Base-by-base conservation (phyloP, 2,329 filamentous ascomycete genomes). In the Periconia sp. region DNA sequence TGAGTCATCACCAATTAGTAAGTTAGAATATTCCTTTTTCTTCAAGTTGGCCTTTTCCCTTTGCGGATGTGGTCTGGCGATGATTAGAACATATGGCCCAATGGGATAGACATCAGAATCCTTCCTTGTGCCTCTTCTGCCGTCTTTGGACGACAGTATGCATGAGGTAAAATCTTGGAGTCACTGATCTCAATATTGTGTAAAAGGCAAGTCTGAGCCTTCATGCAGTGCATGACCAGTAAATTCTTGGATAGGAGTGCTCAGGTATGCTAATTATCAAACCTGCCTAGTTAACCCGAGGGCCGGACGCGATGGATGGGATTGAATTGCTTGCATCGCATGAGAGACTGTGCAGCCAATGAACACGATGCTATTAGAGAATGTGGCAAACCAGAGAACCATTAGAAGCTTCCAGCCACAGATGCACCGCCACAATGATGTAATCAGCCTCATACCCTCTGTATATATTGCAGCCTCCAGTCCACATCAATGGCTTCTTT, bases 181-280 rank as follows among this genome's bases (percentile, higher is more conserved):
- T 59, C 57, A 15, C 7, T 70, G 67, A 62, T 47, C 33, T 50
- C 33, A 42, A 8, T 46, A 23, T 40, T 11, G 41, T 52, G 54
- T 59, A 64, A 70, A 70, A 70, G 67, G 67, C 67, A 70, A 70
- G 67, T 70, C 67, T 70, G 67, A 70, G 65, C 63, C 60, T 53
- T 17, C 18, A 43, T 13, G 8, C 9, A 30, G 15, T 37, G 33
- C 11, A 37, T 3, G 5, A 37, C 13, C 15, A 14, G 33, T 37
- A 27, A 27, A 27, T 27, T 5, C 5, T 27, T 27, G 23, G 8
- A 27, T 27, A 27, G 23, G 8, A 27, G 23, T 27, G 23, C 23
- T 27, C 23, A 27, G 23, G 5, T 37, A 11, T 37, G 33, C 33
- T 37, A 11, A 37, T 27, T 8, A 27, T 27, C 23, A 8, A 27